Evolutionary conservation across 306 rosid species (phyloP), one percentile per base, ranked within the genome.

Genomic region (Cicer chorassanicum): DNA sequence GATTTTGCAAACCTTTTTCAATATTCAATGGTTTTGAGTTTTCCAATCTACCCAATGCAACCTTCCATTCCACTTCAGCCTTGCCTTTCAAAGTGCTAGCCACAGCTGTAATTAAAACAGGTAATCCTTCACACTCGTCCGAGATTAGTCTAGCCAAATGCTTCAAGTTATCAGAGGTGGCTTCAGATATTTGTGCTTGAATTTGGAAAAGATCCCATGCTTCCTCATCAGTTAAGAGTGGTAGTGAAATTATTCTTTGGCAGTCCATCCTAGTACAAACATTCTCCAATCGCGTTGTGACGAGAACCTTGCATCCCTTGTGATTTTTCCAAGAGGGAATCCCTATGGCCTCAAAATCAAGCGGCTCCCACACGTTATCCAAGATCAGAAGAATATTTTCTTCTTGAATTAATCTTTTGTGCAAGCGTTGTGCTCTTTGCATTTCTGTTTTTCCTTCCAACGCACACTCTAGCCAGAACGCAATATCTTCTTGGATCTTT

Each of bases 81-180:
- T 54, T 44, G 0, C 34, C 53, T 7, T 4, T 73, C 48, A 82
- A 21, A 13, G 65, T 13, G 16, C 13, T 46, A 29, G 76, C 80
- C 1, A 82, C 45, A 0, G 80, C 56, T 9, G 12, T 71, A 69
- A 74, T 53, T 19, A 62, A 80, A 50, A 81, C 44, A 1, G 81
- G 86, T 6, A 72, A 38, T 41, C 80, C 75, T 73, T 70, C 49
- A 6, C 85, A 82, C 29, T 82, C 57, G 0, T 66, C 0, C 1
- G 74, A 80, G 29, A 82, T 51, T 15, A 3, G 0, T 5, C 8
- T 8, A 3, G 29, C 80, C 63, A 72, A 10, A 2, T 59, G 7
- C 38, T 72, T 73, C 1, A 82, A 0, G 16, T 0, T 15, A 14
- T 14, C 9, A 15, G 57, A 0, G 2, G 45, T 12, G 19, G 0